Evolutionary conservation across 2,329 filamentous ascomycete species (phyloP).

Genomic region (Penicillium sp.): DNA sequence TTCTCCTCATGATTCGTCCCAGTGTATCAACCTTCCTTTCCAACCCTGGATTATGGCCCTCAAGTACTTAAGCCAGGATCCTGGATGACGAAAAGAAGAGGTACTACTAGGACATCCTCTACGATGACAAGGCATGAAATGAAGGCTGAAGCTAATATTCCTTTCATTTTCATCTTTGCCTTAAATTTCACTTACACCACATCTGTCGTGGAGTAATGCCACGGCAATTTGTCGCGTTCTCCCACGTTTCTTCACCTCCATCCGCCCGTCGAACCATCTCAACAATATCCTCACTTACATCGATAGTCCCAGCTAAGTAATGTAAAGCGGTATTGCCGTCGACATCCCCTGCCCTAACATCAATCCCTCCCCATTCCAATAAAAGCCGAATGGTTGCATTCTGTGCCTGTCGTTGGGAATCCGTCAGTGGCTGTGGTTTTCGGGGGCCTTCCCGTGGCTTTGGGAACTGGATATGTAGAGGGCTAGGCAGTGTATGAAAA

Average conservation of each 20-base stretch:
- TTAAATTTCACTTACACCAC: neutral
- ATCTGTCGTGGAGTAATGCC: neutral
- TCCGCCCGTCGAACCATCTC: neutral
- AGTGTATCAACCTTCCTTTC: too few relatives aligned
- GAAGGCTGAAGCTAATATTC: too few relatives aligned
- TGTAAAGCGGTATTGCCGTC: neutral
- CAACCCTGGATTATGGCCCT: too few relatives aligned
- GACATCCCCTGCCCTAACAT: neutral
- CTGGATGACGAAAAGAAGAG: too few relatives aligned
- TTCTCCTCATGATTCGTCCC: too few relatives aligned
- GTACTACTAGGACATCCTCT: too few relatives aligned
- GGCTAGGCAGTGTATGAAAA: neutral
- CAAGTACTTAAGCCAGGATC: too few relatives aligned
- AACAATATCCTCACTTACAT: neutral
- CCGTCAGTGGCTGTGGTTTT: too few relatives aligned
- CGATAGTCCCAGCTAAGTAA: neutral
- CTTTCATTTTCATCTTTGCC: too few relatives aligned
- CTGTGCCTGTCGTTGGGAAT: neutral
- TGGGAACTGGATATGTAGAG: neutral
- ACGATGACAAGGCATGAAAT: too few relatives aligned
- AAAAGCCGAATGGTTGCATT: neutral
- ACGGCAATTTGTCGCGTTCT: neutral
- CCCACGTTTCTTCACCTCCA: neutral
- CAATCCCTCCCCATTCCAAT: neutral
- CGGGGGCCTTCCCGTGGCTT: neutral